These are phyloP conservation scores for Phoenix dactylifera DNA, from an alignment of 176 grass and related monocot species.

Conservation along the genomic window DNA sequence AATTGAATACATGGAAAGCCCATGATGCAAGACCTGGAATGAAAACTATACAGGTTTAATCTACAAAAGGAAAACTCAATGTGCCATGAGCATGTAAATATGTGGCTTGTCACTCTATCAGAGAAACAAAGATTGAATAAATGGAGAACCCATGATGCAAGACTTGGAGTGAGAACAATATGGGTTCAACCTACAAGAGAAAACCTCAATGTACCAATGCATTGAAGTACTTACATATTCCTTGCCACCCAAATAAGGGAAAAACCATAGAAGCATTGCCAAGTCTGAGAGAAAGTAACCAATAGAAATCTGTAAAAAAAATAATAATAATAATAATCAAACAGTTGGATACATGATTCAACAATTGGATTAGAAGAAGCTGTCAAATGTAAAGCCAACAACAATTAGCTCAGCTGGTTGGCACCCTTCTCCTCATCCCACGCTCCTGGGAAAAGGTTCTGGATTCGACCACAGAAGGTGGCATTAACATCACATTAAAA, in stretches of 20 bases:
- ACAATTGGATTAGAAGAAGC: too few relatives aligned
- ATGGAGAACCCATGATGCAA: conserved; percentile 80
- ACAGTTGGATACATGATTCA: too few relatives aligned
- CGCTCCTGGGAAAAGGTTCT: too few relatives aligned
- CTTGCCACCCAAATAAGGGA: conserved; percentile 77
- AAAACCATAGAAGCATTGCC: conserved; percentile 51
- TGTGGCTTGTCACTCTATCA: conserved; percentile 61
- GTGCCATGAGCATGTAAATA: conserved; percentile 62
- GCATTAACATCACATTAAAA: too few relatives aligned
- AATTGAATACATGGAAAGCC: conserved; percentile 72
- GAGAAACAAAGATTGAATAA: conserved; percentile 59
- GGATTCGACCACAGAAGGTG: too few relatives aligned
- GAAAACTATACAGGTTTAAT: not conserved
- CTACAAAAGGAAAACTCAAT: conserved; percentile 70
- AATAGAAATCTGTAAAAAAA: conserved; percentile 40
- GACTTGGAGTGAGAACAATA: conserved; percentile 28
- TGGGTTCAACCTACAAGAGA: not conserved
- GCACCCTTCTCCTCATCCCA: not conserved
- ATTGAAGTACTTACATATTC: conserved; percentile 61
- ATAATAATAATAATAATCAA: too few relatives aligned
- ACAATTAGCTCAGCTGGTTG: too few relatives aligned
- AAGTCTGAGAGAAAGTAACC: conserved; percentile 81
- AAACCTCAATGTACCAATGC: not conserved
- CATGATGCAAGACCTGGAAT: conserved; percentile 73
- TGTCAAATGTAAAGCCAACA: too few relatives aligned